Evolutionary conservation across 2,329 filamentous ascomycete genomes (phyloP).

Genomic region (Pseudogymnoascus sp.): DNA sequence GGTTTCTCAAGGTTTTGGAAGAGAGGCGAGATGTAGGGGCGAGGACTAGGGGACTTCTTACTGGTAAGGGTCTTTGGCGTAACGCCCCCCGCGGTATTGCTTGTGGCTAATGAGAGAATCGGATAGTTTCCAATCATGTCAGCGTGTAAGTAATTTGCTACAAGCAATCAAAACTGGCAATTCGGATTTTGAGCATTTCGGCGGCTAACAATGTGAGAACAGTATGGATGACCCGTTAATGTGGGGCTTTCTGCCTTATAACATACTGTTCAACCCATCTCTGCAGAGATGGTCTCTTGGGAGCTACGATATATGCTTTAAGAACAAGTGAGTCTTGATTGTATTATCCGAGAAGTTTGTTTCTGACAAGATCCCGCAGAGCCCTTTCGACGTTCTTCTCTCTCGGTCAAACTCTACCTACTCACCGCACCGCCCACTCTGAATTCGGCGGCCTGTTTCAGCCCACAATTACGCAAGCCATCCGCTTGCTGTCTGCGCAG

Average conservation of each 20-base stretch:
- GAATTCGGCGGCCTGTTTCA: constrained; percentile 76
- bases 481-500: constrained; percentile 65
- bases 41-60: constrained; percentile 70
- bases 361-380: constrained; percentile 34
- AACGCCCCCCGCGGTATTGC: not conserved
- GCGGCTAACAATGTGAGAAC: constrained; percentile 17
- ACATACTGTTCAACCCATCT: constrained; percentile 59
- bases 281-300: constrained; percentile 85
- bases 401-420: constrained; percentile 82
- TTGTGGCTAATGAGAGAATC: constrained; percentile 11
- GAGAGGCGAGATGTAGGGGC: constrained; percentile 55
- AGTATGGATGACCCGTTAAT: constrained; percentile 91
- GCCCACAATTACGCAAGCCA: constrained; percentile 75
- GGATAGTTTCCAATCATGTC: constrained; percentile 73
- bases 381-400: constrained; percentile 70
- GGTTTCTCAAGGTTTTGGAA: constrained; percentile 69
- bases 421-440: constrained; percentile 73
- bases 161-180: not conserved
- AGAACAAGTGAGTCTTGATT: constrained; percentile 56
- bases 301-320: constrained; percentile 92
- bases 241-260: constrained; percentile 78
- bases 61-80: constrained; percentile 47
- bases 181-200: constrained; percentile 1
- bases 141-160: constrained; percentile 66
- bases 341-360: not conserved